phyloP scores from a whole-genome alignment of 176 grass and related monocot species.

The Leersia perrieri region DNA sequence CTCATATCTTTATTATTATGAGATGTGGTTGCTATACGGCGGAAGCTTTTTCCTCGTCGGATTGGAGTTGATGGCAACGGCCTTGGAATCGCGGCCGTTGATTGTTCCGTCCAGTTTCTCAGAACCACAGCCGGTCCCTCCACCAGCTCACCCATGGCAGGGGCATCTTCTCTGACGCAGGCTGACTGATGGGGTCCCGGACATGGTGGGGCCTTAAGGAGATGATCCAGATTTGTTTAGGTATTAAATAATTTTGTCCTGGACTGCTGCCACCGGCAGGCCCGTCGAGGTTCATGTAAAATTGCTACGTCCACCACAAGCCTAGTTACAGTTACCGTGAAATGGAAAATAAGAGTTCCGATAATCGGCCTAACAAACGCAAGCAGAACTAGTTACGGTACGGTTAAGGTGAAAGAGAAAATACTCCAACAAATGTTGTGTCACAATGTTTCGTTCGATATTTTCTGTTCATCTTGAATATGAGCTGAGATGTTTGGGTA shows the following conservation, averaged over 20 bases:
- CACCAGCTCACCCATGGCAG: constrained; percentile 25
- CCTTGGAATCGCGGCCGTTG: constrained; percentile 71
- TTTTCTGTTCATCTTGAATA: no score
- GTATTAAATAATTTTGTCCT: constrained; percentile 57
- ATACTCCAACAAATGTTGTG: no score
- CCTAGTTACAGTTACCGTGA: no score
- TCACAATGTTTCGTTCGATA: no score
- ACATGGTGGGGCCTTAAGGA: background rate
- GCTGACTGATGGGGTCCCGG: constrained; percentile 30
- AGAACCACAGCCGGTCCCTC: background rate
- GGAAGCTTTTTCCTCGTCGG: background rate
- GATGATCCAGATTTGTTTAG: constrained; percentile 32
- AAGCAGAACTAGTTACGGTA: no score
- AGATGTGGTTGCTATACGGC: constrained; percentile 1
- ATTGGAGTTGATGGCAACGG: constrained; percentile 32
- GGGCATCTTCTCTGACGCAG: constrained; percentile 2
- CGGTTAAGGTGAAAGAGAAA: no score
- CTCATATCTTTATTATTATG: constrained; percentile 33
- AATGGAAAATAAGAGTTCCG: no score
- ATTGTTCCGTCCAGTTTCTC: constrained; percentile 54
- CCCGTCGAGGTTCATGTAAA: background rate
- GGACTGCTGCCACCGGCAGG: constrained; percentile 33
- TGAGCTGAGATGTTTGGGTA: no score
- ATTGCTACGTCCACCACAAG: background rate
- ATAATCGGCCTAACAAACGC: no score